A percentile compares a stretch with the other conserved stretches of the same genome.
Evolutionary conservation across 768 basidiomycete genomes (phyloP).

Genomic region (Russula abietina): DNA sequence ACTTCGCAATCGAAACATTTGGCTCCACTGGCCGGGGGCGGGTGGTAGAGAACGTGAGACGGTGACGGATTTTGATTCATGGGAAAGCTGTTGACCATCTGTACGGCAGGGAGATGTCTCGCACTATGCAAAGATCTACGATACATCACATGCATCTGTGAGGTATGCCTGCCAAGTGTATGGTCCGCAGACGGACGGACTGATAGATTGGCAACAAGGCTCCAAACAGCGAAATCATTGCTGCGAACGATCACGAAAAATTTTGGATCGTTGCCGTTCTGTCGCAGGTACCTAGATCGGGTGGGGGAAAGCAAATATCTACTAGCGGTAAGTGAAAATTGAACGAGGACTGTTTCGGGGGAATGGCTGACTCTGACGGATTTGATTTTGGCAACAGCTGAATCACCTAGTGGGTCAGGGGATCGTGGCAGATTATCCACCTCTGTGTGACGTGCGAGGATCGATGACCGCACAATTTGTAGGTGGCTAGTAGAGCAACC

Average conservation of each 20-base stretch:
- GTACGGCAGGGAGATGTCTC: constrained; percentile 76
- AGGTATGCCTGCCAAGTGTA: constrained; percentile 40
- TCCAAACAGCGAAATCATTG: constrained; percentile 79
- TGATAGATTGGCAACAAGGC: constrained; percentile 36
- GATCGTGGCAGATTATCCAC: constrained; percentile 89
- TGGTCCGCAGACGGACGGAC: constrained; percentile 3
- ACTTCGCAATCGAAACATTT: constrained; percentile 98
- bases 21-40: constrained; percentile 92
- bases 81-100: not conserved
- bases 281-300: constrained; percentile 91
- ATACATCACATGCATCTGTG: constrained; percentile 67
- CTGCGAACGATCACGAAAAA: constrained; percentile 84
- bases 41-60: constrained; percentile 68
- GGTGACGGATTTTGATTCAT: constrained; percentile 20
- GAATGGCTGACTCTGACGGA: constrained; percentile 1
- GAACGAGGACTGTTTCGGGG: not conserved
- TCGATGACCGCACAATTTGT: constrained; percentile 95
- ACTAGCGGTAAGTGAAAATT: constrained; percentile 56
- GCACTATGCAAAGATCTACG: constrained; percentile 75
- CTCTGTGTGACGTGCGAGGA: constrained; percentile 76
- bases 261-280: constrained; percentile 94
- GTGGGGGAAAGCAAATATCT: constrained; percentile 90
- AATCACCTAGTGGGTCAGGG: constrained; percentile 86
- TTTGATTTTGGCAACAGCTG: constrained; percentile 44
- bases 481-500: constrained; percentile 27